phyloP scores from a whole-genome alignment of 192 early-diverging fungal species.

The Backusella australiensis region DNA sequence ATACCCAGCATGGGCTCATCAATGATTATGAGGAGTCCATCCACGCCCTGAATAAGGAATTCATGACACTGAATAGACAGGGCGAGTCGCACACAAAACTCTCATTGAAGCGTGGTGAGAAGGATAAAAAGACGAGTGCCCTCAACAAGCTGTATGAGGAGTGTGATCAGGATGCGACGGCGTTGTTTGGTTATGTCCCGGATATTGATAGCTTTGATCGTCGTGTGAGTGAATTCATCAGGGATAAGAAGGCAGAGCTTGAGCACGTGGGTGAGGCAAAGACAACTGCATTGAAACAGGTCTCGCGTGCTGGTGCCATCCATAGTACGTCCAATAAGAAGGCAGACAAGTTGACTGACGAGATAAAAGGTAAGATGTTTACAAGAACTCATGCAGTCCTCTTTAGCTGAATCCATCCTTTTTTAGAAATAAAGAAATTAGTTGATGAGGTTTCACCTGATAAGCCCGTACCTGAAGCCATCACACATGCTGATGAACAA shows the following conservation, averaged over 20 bases:
- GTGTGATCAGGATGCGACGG: conserved; percentile 12
- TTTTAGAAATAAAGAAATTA: background rate
- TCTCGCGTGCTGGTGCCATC: background rate
- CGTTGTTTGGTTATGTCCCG: conserved; percentile 6
- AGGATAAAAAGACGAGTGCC: conserved; percentile 44
- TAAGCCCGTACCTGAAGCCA: conserved; percentile 16
- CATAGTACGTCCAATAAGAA: background rate
- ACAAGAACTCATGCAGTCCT: background rate
- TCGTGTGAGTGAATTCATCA: background rate
- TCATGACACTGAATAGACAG: conserved; percentile 56
- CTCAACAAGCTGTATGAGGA: conserved; percentile 15
- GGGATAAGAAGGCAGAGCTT: background rate
- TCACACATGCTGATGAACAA: conserved; percentile 28
- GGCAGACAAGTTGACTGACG: background rate
- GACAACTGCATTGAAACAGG: background rate
- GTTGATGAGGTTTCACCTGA: conserved; percentile 4
- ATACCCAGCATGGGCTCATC: background rate
- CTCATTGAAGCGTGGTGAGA: conserved; percentile 38
- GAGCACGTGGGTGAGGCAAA: background rate
- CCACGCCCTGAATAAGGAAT: conserved; percentile 49
- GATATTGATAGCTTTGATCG: background rate
- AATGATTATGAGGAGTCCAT: conserved; percentile 38
- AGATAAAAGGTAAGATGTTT: background rate
- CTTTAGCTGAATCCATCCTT: background rate
- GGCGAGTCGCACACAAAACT: conserved; percentile 63